A percentile compares a stretch with the other conserved stretches of the same genome.
phyloP scores from a whole-genome alignment of 208 protist genomes.

The Leishmania martiniquensis region DNA sequence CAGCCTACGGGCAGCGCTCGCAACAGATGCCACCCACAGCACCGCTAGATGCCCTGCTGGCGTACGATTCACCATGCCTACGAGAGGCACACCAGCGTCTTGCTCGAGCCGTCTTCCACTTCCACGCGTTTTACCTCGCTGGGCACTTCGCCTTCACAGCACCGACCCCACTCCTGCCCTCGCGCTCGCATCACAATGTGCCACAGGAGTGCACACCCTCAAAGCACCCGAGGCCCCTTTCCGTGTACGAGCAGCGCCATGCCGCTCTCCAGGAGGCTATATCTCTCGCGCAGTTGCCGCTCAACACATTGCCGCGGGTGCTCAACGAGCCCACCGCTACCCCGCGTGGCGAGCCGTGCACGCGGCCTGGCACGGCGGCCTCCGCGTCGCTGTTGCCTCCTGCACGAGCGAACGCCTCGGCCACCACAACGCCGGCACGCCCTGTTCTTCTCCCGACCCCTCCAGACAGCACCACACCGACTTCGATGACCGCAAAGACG shows the following conservation, averaged over 20 bases:
- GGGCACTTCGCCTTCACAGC: conserved; percentile 9
- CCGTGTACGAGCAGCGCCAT: conserved; percentile 26
- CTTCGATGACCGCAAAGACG: neutral
- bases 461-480: neutral
- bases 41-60: conserved; percentile 28
- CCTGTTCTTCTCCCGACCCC: neutral
- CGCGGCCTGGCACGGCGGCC: neutral
- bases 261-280: conserved; percentile 4
- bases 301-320: neutral
- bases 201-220: neutral
- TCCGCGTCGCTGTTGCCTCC: neutral
- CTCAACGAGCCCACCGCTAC: neutral
- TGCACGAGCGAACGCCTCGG: neutral
- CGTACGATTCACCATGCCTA: conserved; percentile 31
- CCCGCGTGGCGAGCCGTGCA: neutral
- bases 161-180: neutral
- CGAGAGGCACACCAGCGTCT: conserved; percentile 38
- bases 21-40: neutral
- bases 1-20: neutral
- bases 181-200: neutral
- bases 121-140: conserved; percentile 38
- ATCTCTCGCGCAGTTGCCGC: neutral
- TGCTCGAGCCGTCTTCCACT: conserved; percentile 4
- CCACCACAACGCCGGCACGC: neutral
- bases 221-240: neutral